Evolutionary conservation across 2,329 filamentous ascomycete genomes (phyloP).

Genomic region (Apiospora malaysiana): DNA sequence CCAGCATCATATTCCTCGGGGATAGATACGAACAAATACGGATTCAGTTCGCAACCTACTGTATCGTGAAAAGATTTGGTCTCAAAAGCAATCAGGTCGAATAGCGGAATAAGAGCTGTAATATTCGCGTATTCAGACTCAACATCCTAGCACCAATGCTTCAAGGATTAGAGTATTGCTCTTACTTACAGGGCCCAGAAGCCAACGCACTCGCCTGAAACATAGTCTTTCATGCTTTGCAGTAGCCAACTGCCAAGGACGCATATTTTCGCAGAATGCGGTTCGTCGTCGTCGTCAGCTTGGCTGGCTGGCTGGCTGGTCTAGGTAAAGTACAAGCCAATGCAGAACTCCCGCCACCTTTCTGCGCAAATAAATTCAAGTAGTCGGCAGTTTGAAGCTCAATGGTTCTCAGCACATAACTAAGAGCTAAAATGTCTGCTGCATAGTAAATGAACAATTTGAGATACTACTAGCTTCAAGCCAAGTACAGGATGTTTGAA

Average conservation of each 20-base stretch:
- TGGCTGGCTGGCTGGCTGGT: not conserved
- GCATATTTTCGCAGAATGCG: not conserved
- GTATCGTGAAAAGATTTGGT: too few relatives aligned
- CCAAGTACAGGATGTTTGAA: too few relatives aligned
- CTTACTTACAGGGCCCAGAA: not conserved
- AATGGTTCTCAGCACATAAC: too few relatives aligned
- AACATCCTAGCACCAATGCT: not conserved
- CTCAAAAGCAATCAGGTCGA: not conserved
- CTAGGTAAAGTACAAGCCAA: not conserved
- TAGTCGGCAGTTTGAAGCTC: too few relatives aligned
- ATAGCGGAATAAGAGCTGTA: not conserved
- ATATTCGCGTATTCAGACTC: not conserved
- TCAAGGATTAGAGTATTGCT: not conserved
- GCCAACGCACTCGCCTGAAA: constrained; percentile 1
- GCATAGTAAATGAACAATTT: too few relatives aligned
- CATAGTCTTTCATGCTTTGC: not conserved
- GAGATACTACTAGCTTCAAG: too few relatives aligned
- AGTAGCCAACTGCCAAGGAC: not conserved
- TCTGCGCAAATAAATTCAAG: too few relatives aligned
- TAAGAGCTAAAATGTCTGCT: too few relatives aligned
- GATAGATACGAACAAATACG: not conserved
- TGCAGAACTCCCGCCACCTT: not conserved
- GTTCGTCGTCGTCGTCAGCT: not conserved
- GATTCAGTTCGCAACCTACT: not conserved
- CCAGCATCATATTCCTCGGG: too few relatives aligned